Base-by-base conservation (phyloP, 2,329 filamentous ascomycete genomes). In the Cercospora berteroae region DNA sequence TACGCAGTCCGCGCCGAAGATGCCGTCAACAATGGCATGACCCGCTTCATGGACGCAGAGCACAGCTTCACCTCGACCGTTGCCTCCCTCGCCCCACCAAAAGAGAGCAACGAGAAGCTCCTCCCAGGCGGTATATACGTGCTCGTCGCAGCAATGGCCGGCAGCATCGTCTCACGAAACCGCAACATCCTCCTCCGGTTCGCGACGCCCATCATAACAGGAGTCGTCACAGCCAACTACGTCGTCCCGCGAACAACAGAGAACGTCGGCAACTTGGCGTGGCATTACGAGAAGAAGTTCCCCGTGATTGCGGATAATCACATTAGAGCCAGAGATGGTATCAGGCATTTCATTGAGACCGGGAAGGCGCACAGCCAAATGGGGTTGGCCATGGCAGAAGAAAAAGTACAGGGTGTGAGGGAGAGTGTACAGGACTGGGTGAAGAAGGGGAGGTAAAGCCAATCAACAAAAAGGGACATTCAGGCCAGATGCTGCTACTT, bases 91-190 rank as follows among this genome's bases (percentile, higher is more conserved):
- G 95, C 94, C 20, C 95, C 95, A 31, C 85, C 93, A 42, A 90
- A 89, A 75, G 90, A 94, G 81, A 92, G 89, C 68, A 92, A 91
- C 78, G 95, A 99, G 84, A 89, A 89, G 77, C 86, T 99, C 65
- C 89, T 98, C 81, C 95, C 95, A 36, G 94, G 94, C 27, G 85
- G 89, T 67, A 88, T 98, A 73, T 98, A 98, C 82, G 93, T 98
- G 57, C 87, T 97, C 31, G 94, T 99, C 58, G 90, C 94, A 50
- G 89, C 92, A 75, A 97, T 99, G 94, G 92, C 95, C 39, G 95
- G 94, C 74, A 93, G 89, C 80, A 98, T 99, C 78, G 84, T 97
- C 64, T 88, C 92, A 64, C 89, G 94, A 70, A 96, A 96, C 84
- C 89, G 94, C 74, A 94, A 91, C 80, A 86, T 98, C 70, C 79